Percentiles rank a stretch among this genome's conserved stretches.
Conservation (phyloP, 225 moss, liverwort and hornwort genomes). For the Pleurozium schreberi region DNA sequence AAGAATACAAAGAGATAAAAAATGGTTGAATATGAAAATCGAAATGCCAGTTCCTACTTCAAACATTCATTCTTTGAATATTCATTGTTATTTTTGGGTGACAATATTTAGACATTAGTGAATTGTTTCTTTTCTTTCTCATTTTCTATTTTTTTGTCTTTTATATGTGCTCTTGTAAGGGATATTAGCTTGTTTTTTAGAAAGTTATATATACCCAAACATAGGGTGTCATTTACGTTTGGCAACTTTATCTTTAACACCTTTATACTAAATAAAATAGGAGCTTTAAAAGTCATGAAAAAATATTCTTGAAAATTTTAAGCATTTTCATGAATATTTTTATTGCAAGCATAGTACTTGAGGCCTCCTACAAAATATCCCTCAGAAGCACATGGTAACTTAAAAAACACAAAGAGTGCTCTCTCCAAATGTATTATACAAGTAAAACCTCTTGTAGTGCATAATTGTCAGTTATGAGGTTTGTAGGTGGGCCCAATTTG, state of each 20-base stretch:
- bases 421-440: background rate
- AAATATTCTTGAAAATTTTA: background rate
- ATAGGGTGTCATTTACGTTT: background rate
- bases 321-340: no score
- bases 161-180: background rate
- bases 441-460: no score
- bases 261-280: background rate
- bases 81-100: background rate
- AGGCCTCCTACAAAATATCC: background rate
- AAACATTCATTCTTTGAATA: background rate
- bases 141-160: background rate
- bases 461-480: no score
- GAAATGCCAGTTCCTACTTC: no score
- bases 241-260: background rate
- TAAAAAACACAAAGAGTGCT: background rate
- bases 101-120: background rate
- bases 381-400: fast-evolving
- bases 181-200: background rate
- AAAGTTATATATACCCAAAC: background rate
- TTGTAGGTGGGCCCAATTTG: no score
- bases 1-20: background rate
- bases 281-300: background rate
- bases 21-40: background rate
- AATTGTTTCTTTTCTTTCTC: background rate
- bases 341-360: background rate